These are phyloP conservation scores for Fusarium concolor DNA, from an alignment of 2,329 filamentous ascomycete species.

Conservation along the genomic window DNA sequence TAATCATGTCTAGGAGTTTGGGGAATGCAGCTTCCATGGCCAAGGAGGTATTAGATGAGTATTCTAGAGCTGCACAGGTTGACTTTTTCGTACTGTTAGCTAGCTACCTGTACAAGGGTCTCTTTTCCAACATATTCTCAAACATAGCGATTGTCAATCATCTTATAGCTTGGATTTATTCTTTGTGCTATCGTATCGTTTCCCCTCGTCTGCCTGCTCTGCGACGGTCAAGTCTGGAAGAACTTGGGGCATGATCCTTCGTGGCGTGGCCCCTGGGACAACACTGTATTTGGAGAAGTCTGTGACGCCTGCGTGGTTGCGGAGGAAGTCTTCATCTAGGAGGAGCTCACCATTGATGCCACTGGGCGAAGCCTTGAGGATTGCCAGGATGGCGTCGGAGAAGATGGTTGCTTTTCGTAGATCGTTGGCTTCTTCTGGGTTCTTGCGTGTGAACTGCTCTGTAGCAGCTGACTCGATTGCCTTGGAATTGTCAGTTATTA, in stretches of 20 bases:
- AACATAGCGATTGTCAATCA: constrained; percentile 11
- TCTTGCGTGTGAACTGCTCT: constrained; percentile 58
- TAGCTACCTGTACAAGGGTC: constrained; percentile 32
- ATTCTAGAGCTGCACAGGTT: constrained; percentile 38
- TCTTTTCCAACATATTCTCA: constrained; percentile 25
- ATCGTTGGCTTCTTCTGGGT: constrained; percentile 64
- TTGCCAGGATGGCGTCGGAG: constrained; percentile 81
- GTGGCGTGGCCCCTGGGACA: constrained; percentile 70
- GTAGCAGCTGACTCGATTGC: constrained; percentile 83
- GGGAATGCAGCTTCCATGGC: constrained; percentile 24
- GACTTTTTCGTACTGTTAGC: constrained; percentile 20
- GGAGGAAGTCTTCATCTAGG: constrained; percentile 85
- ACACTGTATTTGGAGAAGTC: constrained; percentile 81
- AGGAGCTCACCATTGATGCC: constrained; percentile 77
- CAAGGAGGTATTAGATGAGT: constrained; percentile 41
- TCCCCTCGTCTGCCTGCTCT: constrained; percentile 85
- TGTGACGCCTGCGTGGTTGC: constrained; percentile 69
- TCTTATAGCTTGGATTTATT: constrained; percentile 54
- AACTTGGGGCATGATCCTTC: constrained; percentile 80
- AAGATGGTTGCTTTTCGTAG: constrained; percentile 79
- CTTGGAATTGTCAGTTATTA: constrained; percentile 31
- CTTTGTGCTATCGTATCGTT: constrained; percentile 72
- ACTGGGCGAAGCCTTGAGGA: constrained; percentile 69
- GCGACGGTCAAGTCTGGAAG: constrained; percentile 78
- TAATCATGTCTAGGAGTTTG: constrained; percentile 41